Evolutionary conservation across 495 filamentous ascomycete species (phyloP), one percentile per base, ranked within the genome.

Genomic region (Podospora appendiculata): DNA sequence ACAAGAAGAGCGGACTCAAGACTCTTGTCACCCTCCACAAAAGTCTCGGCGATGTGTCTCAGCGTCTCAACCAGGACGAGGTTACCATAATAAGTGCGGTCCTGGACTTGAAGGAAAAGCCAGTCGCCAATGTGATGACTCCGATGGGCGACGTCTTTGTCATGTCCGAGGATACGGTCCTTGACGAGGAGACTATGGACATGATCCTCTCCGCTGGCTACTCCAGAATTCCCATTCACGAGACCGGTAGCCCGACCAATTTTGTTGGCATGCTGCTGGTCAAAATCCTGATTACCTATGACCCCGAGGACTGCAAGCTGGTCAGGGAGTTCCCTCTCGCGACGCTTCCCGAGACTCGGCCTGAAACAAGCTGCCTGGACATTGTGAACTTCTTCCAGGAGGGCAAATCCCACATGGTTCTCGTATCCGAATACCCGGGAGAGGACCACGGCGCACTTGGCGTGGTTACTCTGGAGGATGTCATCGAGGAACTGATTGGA

Each of bases 351-450:
- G 93, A 98, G 68, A 98, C 93, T 3, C 80, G 88, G 8, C 88
- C 94, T 1, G 89, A 96, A 58, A 97, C 93, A 0, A 95, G 90
- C 66, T 98, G 93, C 65, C 72, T 98, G 41, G 93, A 98, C 64
- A 98, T 97, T 57, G 86, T 98, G 66, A 98, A 98, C 71, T 98
- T 95, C 71, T 98, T 98, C 72, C 93, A 98, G 65, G 92, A 98
- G 70, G 93, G 93, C 48, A 97, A 97, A 66, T 95, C 90, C 9
- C 93, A 98, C 68, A 97, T 98, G 94, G 92, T 97, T 9, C 77
- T 98, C 25, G 91, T 96, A 9, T 95, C 90, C 7, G 87, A 95
- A 58, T 83, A 76, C 52, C 93, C 93, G 2, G 90, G 93, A 11
- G 86, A 94, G 55, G 84, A 94, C 61, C 82, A 86, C 53, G 93